Base-by-base conservation (phyloP, 208 protist genomes). In the Leishmania gerbilli region DNA sequence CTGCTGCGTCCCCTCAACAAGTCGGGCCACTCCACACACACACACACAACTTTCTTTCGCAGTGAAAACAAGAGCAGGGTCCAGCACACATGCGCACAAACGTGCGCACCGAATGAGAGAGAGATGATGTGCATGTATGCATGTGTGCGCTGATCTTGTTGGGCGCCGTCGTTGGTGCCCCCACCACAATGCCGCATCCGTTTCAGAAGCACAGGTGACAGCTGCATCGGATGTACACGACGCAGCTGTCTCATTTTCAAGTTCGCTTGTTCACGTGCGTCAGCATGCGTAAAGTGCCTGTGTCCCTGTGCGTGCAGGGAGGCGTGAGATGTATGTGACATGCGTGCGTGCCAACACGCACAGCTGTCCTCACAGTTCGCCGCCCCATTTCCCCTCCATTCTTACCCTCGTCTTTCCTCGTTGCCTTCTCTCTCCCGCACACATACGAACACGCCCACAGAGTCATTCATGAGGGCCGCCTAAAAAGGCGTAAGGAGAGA, bases 101-200 rank as follows among this genome's bases (percentile, higher is more conserved):
- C 60, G 68, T n/a, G n/a, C 27, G 21, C 34, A 56, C 17, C 27
- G 77, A 72, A 45, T 55, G 17, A 80, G 68, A 72, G 68, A 72
- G 42, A 13, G 51, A 55, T 55, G 51, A 75, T 17, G 71, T 19
- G 42, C 17, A 31, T 72, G 68, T 40, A 72, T 15, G 40, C 68
- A 27, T 49, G 40, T 72, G 4, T 45, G 21, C 4, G 1, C 40
- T 3, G 68, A n/a, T 49, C 40, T 17, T 72, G 40, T 51, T 8
- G 62, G 62, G 62, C 31, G 31, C 1, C 17, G 31, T 40, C 3
- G 62, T 40, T 40, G 62, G 9, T 68, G 62, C 62, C 31, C 7
- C 62, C 31, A 68, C 31, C 62, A 24, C 31, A 40, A 40, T 13
- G 24, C 21, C 62, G 17, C 62, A 40, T 34, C 31, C 0, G 3